Evolutionary conservation across 176 grass and related monocot species (phyloP), one percentile per base, ranked within the genome.

Genomic region (Metroxylon sagu): DNA sequence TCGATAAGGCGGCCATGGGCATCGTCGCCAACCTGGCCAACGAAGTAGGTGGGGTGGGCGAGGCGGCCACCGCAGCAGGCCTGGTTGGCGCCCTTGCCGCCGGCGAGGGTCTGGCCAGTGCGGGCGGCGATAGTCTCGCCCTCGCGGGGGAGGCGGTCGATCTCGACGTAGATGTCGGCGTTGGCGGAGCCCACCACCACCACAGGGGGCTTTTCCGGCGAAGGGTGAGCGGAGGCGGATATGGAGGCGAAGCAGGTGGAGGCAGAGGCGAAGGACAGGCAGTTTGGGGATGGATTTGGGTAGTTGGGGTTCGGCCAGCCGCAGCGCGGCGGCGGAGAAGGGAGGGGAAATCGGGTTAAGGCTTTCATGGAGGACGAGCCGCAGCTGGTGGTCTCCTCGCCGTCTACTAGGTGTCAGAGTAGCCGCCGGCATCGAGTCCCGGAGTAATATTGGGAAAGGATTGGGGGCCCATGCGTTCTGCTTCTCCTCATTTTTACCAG

Each of bases 81-180:
- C 79, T 90, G 87, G 57, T 90, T 90, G 49, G 82, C 87, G 49
- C 87, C 79, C 82, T 90, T 85, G 12, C 82, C 87, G 0, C 82
- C 82, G 2, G 87, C 87, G 26, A 85, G 82, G 51, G 82, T 80
- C 52, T 61, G 79, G 1, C 82, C 87, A 0, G 75, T 51, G 28
- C 29, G 29, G 30, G 82, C 82, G 4, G 82, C 79, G 26, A 92
- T 69, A 5, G 93, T 92, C 87, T 98, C 84, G 23, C 87, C 93
- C 63, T 64, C 56, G 17, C 73, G 63, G 7, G 87, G 93, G 31
- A 98, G 93, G 7, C 87, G 84, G 26, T 98, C 73, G 60, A 98
- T 81, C 79, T 98, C 87, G 50, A 92, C 87, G 60, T 98, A 98
- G 64, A 98, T 98, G 76, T 98, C 87, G 51, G 93, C 93, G 76